These are phyloP conservation scores for Penicillium sclerotiorum DNA, from an alignment of 2,329 filamentous ascomycete genomes.

Conservation along the genomic window DNA sequence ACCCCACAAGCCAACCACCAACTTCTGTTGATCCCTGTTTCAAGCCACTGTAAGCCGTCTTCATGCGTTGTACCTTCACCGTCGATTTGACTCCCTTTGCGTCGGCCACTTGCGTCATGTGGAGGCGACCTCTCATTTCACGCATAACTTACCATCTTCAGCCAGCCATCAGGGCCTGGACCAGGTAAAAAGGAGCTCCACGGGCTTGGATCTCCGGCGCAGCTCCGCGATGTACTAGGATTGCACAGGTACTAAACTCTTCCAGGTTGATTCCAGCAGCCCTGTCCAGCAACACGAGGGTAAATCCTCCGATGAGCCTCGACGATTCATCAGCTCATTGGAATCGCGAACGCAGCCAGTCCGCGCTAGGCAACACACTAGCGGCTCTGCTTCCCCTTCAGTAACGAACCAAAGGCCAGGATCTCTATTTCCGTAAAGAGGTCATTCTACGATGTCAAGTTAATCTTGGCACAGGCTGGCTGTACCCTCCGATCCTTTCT, in stretches of 20 bases:
- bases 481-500: background rate
- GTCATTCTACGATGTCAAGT: background rate
- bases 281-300: background rate
- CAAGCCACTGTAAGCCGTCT: conserved; percentile 7
- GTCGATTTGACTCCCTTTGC: background rate
- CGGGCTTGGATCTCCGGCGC: conserved; percentile 11
- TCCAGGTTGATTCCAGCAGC: conserved; percentile 1
- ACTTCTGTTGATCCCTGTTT: conserved; percentile 10
- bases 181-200: conserved; percentile 7
- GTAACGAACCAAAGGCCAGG: background rate
- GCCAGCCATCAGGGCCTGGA: background rate
- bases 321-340: background rate
- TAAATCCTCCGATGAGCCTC: background rate
- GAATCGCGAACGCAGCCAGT: conserved; percentile 1
- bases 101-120: conserved; percentile 20
- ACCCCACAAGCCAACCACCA: conserved; percentile 7
- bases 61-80: background rate
- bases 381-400: conserved; percentile 11
- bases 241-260: background rate
- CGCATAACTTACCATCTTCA: background rate
- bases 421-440: background rate
- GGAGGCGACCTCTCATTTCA: conserved; percentile 3
- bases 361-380: conserved; percentile 1
- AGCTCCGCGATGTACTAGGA: too few species aligned
- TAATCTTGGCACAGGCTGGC: conserved; percentile 1